These are phyloP conservation scores for Hippophae gyantsensis DNA, from an alignment of 306 rosid genomes.

Conservation along the genomic window DNA sequence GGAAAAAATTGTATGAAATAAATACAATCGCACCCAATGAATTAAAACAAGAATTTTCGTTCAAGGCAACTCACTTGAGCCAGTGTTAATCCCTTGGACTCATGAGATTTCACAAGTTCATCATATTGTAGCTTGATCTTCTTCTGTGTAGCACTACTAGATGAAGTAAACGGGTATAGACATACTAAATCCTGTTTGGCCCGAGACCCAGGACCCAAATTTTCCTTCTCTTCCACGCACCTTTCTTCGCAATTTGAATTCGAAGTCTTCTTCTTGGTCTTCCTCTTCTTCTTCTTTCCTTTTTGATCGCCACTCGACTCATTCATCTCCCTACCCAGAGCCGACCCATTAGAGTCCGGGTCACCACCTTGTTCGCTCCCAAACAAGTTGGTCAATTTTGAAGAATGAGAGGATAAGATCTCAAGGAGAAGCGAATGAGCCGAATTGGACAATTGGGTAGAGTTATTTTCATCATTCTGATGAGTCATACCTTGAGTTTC, in stretches of 20 bases:
- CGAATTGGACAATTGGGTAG: constrained; percentile 32
- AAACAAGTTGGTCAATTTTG: constrained; percentile 42
- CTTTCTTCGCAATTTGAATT: constrained; percentile 25
- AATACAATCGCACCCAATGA: too few relatives aligned
- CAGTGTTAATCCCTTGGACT: constrained; percentile 49
- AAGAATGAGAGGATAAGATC: constrained; percentile 39
- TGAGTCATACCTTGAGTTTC: constrained; percentile 4
- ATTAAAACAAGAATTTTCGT: too few relatives aligned
- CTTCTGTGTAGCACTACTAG: constrained; percentile 70
- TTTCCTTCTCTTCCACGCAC: constrained; percentile 5
- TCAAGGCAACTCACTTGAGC: constrained; percentile 37
- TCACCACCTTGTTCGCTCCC: constrained; percentile 13
- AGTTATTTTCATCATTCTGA: constrained; percentile 13
- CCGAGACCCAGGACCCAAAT: constrained; percentile 30
- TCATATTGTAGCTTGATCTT: constrained; percentile 75
- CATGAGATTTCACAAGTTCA: constrained; percentile 58
- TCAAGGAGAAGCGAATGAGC: constrained; percentile 34
- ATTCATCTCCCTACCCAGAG: constrained; percentile 6
- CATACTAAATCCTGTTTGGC: constrained; percentile 35
- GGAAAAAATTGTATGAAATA: too few relatives aligned
- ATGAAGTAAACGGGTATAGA: constrained; percentile 63
- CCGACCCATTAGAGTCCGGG: constrained; percentile 15
- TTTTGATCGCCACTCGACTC: constrained; percentile 23
- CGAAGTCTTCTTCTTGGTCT: constrained; percentile 52
- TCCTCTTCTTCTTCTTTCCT: constrained; percentile 60